Conservation (phyloP, 2,329 filamentous ascomycete species). For the Leptographium procerum region DNA sequence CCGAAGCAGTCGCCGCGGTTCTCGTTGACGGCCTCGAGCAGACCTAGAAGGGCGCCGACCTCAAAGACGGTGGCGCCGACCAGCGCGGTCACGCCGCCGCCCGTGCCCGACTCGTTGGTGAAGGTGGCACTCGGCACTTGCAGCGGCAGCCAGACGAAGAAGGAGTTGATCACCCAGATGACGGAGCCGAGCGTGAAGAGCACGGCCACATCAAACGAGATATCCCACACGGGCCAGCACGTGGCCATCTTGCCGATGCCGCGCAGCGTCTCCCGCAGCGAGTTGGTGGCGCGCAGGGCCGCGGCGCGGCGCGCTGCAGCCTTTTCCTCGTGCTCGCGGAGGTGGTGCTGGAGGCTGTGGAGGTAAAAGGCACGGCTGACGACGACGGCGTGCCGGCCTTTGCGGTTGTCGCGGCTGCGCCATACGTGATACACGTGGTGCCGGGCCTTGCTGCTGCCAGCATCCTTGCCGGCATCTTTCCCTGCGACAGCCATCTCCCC, state of each 20-base stretch:
- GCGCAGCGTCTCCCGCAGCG: conserved; percentile 14
- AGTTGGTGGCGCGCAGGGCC: conserved; percentile 14
- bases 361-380: conserved; percentile 13
- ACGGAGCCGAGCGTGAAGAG: conserved; percentile 31
- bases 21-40: conserved; percentile 60
- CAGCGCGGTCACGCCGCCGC: conserved; percentile 51
- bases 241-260: conserved; percentile 25
- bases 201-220: conserved; percentile 29
- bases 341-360: background rate
- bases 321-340: background rate
- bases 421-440: conserved; percentile 23
- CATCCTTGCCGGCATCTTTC: background rate
- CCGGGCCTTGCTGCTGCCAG: background rate
- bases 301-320: background rate
- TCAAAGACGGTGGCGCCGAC: conserved; percentile 60
- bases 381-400: conserved; percentile 26
- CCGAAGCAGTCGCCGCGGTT: conserved; percentile 55
- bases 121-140: conserved; percentile 41
- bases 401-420: conserved; percentile 31
- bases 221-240: conserved; percentile 28
- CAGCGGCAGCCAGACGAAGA: conserved; percentile 53
- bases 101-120: conserved; percentile 36
- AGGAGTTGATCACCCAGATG: conserved; percentile 48
- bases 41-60: conserved; percentile 47
- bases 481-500: background rate